Conservation (phyloP, 2,329 filamentous ascomycete species). For the Graphium sp. region DNA sequence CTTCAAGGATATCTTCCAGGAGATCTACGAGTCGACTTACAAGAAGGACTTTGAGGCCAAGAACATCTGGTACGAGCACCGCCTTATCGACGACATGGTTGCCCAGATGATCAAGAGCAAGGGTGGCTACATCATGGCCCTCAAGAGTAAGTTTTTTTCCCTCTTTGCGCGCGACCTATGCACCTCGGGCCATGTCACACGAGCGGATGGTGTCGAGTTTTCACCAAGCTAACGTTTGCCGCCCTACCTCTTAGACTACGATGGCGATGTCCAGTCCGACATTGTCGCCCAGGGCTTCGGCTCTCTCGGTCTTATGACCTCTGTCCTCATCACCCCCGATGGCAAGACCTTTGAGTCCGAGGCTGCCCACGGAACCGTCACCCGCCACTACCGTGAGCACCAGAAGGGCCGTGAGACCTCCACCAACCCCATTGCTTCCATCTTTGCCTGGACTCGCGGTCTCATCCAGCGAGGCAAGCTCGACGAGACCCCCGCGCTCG, state of each 20-base stretch:
- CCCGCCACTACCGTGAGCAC: constrained; percentile 95
- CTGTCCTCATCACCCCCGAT: constrained; percentile 88
- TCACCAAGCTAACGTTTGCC: constrained; percentile 1
- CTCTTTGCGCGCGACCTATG: too few relatives aligned
- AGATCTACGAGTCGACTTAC: constrained; percentile 80
- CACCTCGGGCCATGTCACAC: too few relatives aligned
- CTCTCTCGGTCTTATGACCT: constrained; percentile 96
- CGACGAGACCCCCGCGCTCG: constrained; percentile 80
- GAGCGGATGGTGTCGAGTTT: too few relatives aligned
- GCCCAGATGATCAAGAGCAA: constrained; percentile 99
- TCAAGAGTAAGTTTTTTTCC: constrained; percentile 64
- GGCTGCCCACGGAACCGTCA: constrained; percentile 95
- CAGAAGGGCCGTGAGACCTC: constrained; percentile 96
- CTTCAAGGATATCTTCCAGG: constrained; percentile 99
- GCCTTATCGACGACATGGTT: constrained; percentile 98
- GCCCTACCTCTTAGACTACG: constrained; percentile 53
- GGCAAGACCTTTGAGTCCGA: constrained; percentile 96
- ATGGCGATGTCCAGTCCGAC: constrained; percentile 96
- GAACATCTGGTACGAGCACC: constrained; percentile 98
- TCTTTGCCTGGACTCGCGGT: constrained; percentile 97
- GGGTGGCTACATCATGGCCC: constrained; percentile 90
- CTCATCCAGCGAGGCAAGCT: constrained; percentile 85
- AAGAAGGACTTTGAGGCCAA: constrained; percentile 77
- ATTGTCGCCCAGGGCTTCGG: constrained; percentile 97
- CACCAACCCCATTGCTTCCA: constrained; percentile 96